Evolutionary conservation across 768 basidiomycete genomes (phyloP).

Genomic region (Tephrocybe sp.): DNA sequence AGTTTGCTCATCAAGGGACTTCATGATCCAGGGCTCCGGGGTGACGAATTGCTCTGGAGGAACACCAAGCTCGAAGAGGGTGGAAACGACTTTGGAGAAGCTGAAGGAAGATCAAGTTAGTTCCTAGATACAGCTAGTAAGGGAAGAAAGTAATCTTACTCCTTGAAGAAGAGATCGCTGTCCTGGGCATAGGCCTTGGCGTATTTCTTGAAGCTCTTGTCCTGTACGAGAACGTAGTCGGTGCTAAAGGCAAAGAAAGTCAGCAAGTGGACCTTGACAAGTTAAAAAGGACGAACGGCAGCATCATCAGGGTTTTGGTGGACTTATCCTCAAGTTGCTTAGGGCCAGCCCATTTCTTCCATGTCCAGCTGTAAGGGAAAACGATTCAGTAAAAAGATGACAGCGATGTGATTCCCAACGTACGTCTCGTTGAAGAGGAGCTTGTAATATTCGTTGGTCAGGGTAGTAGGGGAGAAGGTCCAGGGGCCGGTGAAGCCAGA

Average conservation of each 20-base stretch:
- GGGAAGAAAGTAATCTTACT: conserved; percentile 51
- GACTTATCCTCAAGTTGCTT: conserved; percentile 94
- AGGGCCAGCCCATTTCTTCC: conserved; percentile 94
- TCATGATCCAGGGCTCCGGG: conserved; percentile 77
- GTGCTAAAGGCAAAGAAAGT: conserved; percentile 46
- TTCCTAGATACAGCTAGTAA: conserved; percentile 8
- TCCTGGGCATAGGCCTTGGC: conserved; percentile 86
- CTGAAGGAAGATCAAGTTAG: conserved; percentile 38
- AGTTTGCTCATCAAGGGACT: conserved; percentile 52
- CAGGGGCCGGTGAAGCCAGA: conserved; percentile 91
- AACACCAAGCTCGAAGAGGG: conserved; percentile 92
- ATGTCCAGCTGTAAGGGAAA: conserved; percentile 59
- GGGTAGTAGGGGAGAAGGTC: conserved; percentile 90
- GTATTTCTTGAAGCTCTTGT: conserved; percentile 91
- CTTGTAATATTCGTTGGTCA: conserved; percentile 86
- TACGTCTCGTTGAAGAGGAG: conserved; percentile 87
- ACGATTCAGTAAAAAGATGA: conserved; percentile 1
- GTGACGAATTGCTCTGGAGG: conserved; percentile 75
- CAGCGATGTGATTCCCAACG: conserved; percentile 8
- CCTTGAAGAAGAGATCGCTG: conserved; percentile 88
- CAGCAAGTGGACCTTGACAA: neutral
- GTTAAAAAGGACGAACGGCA: conserved; percentile 63
- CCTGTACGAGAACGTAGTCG: conserved; percentile 85
- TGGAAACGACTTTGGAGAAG: conserved; percentile 77
- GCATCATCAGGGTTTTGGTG: conserved; percentile 91